Conservation (phyloP, 306 rosid genomes). For the Pyrus betulifolia region DNA sequence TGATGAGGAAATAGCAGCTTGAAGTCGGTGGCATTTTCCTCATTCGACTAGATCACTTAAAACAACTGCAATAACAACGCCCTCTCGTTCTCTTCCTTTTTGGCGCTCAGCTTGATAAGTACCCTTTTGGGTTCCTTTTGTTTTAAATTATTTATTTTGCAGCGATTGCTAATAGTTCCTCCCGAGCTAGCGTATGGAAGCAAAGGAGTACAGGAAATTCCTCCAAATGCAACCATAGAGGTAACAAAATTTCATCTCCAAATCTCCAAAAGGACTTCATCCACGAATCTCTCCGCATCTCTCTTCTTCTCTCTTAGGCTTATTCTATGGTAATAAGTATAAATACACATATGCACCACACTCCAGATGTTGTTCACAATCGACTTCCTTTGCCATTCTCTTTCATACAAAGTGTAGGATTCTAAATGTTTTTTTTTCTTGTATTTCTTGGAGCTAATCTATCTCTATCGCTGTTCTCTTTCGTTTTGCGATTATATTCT, state of each 20-base stretch:
- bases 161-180: conserved; percentile 79
- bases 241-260: conserved; percentile 16
- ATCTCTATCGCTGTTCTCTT: background rate
- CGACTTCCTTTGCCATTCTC: background rate
- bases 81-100: background rate
- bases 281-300: background rate
- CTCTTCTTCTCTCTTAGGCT: background rate
- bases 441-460: conserved; percentile 4
- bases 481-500: background rate
- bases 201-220: conserved; percentile 87
- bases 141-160: conserved; percentile 23
- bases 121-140: conserved; percentile 9
- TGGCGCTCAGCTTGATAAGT: background rate
- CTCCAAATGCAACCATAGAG: conserved; percentile 95
- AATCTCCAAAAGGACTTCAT: background rate
- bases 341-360: background rate
- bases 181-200: conserved; percentile 91
- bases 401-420: background rate
- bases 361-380: background rate
- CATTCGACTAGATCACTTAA: conserved; percentile 3
- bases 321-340: background rate
- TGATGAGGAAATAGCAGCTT: background rate
- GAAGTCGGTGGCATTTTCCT: background rate
- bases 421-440: background rate
- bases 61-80: background rate